phyloP scores from a whole-genome alignment of 176 grass and related monocot genomes.

The Neostapfia colusana region DNA sequence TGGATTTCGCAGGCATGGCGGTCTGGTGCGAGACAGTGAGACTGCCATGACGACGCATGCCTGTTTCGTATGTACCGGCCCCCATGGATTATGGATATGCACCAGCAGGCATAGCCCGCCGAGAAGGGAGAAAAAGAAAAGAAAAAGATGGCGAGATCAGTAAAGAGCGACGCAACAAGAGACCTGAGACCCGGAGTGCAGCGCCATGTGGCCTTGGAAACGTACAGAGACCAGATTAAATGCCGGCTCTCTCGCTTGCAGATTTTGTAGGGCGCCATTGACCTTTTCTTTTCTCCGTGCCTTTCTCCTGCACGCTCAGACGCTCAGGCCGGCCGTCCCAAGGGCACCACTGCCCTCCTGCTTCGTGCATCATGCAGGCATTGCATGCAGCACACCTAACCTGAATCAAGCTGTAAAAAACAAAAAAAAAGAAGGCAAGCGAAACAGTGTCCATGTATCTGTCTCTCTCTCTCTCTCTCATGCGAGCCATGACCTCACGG shows the following conservation, averaged over 20 bases:
- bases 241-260: slow-evolving; percentile 35
- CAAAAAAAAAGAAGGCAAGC: neutral
- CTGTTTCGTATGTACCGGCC: neutral
- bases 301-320: slow-evolving; percentile 1
- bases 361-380: slow-evolving; percentile 3
- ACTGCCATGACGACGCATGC: slow-evolving; percentile 16
- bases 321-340: neutral
- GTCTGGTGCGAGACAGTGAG: neutral
- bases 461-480: slow-evolving; percentile 15
- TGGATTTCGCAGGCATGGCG: slow-evolving; percentile 22
- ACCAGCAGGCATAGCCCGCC: neutral
- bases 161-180: slow-evolving; percentile 42
- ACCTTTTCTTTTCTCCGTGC: slow-evolving; percentile 28
- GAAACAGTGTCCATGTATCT: neutral
- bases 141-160: neutral
- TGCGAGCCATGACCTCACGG: slow-evolving; percentile 53
- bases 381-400: slow-evolving; percentile 24
- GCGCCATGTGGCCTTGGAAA: slow-evolving; percentile 49
- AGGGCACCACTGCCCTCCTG: slow-evolving; percentile 6
- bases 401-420: slow-evolving; percentile 16
- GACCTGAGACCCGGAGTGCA: slow-evolving; percentile 1
- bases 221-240: slow-evolving; percentile 34
- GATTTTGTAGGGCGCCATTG: slow-evolving; percentile 33
- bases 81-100: slow-evolving; percentile 7
- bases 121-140: neutral